Base-by-base conservation (phyloP, 305 asterid genomes). In the Plantago coronopus region DNA sequence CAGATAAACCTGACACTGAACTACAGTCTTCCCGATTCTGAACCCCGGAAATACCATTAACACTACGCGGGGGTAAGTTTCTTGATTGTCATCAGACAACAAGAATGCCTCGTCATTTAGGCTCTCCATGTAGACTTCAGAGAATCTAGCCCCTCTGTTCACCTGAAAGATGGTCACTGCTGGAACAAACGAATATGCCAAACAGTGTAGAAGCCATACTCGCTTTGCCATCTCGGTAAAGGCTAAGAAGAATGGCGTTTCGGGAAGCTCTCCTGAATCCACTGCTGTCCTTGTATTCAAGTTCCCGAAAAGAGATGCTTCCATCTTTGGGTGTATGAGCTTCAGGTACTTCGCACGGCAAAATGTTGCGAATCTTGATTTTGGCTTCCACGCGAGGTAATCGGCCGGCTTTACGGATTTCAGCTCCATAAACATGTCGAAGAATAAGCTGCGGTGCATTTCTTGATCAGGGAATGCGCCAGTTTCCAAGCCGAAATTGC, bases 51-150 rank as follows among this genome's bases (percentile, higher is more conserved):
- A 72, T 51, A 86, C 95, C 6, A 76, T 79, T 63, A 91, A 86
- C 25, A 80, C 95, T 63, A 88, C 96, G 25, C 67, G 73, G 12
- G 87, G 87, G 15, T 78, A 78, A 7, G 59, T 25, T 60, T 68
- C 82, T 5, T 61, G 63, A 3, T 67, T 44, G 18, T 59, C 74
- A 14, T 66, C 69, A 2, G 66, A 47, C 1, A 70, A 68, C 25
- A 69, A 56, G 69, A 88, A 85, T 6, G 91, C 86, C 54, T 86
- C 98, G 1, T 86, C 95, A 63, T 61, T 77, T 18, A 86, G 48
- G 56, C 88, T 75, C 73, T 86, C 89, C 97, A 88, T 91, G 64
- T 81, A 84, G 1, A 91, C 86, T 25, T 88, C 96, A 0, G 96
- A 83, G 54, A 84, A 89, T 12, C 84, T 80, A 59, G 70, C 65